Evolutionary conservation across 2,329 filamentous ascomycete genomes (phyloP), one percentile per base, ranked within the genome.

Genomic region (Botrytis cinerea): DNA sequence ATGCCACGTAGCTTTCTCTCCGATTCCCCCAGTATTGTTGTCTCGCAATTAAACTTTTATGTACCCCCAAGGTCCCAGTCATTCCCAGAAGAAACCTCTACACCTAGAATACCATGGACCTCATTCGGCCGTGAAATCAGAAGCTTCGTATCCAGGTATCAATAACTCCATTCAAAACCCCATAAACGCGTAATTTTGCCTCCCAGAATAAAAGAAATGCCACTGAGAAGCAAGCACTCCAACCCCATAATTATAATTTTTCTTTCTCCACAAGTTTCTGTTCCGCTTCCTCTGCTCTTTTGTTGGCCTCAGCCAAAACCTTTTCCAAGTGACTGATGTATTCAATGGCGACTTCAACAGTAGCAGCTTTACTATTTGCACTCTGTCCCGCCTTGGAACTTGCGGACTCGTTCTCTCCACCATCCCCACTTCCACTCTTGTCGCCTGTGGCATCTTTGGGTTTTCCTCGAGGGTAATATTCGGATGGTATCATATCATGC

Each of bases 281-380:
- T 73, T 82, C 80, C 0, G 78, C 78, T 69, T 77, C 76, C 71
- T 81, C 81, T 2, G 94, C 88, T 77, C 89, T 85, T 74, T 83
- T 85, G 70, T 90, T 90, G 35, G 90, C 90, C 48, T 89, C 88
- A 3, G 86, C 87, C 25, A 94, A 84, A 80, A 97, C 92, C 78
- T 89, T 85, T 82, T 97, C 91, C 75, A 99, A 83, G 74, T 91
- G 88, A 82, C 93, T 95, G 84, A 99, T 98, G 81, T 98, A 98
- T 73, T 95, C 91, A 79, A 98, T 98, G 1, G 96, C 96, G 83
- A 93, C 91, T 83, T 99, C 96, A n/a, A 99, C 96, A 0, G 97
- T 98, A 78, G 93, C 97, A 1, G 96, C 96, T 82, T 98, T 99
- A 83, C 94, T 98, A 79, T 91, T 94, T 46, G 92, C 90, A 70